Conservation (phyloP, 192 early-diverging fungal species). For the Funneliformis geosporum region DNA sequence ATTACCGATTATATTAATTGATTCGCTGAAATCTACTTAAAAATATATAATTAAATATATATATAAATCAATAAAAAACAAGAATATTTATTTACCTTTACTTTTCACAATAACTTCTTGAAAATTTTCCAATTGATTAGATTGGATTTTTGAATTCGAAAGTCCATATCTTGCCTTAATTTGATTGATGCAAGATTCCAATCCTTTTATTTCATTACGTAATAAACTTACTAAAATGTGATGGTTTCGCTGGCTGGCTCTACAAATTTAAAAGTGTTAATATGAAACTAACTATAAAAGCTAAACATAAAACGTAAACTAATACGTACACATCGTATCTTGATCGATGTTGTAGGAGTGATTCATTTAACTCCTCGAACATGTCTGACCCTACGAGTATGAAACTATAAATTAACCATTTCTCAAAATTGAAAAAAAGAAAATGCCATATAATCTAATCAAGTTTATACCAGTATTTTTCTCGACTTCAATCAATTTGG, state of each 20-base stretch:
- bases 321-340: constrained; percentile 22
- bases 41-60: background rate
- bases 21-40: background rate
- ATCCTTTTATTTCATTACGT: constrained; percentile 21
- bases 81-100: background rate
- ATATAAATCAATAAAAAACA: background rate
- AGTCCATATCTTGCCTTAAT: constrained; percentile 5
- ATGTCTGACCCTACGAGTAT: constrained; percentile 10
- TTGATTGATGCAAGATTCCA: constrained; percentile 22
- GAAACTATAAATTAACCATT: background rate
- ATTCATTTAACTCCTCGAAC: constrained; percentile 17
- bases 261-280: constrained; percentile 5
- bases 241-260: background rate
- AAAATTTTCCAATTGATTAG: background rate
- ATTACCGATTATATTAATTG: background rate
- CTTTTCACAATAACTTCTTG: background rate
- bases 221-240: constrained; percentile 6
- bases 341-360: constrained; percentile 19
- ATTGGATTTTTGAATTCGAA: background rate
- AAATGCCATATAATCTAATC: background rate
- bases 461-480: constrained; percentile 22
- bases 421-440: background rate
- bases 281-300: background rate
- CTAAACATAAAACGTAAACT: background rate
- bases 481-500: background rate